phyloP scores from a whole-genome alignment of 179 eudicot species.

The Spinacia oleracea region DNA sequence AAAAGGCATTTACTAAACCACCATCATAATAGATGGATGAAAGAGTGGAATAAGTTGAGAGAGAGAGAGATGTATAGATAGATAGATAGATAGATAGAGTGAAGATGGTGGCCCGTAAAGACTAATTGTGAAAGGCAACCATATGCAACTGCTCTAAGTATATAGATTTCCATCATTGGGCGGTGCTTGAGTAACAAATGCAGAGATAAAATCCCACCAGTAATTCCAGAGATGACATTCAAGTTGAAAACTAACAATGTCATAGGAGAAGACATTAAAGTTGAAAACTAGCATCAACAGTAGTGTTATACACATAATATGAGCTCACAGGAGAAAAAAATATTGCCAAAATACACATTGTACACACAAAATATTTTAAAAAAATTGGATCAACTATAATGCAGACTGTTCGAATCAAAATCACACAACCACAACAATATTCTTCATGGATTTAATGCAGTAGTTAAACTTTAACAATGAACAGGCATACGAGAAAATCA shows the following conservation, averaged over 20 bases:
- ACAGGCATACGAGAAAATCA: not conserved
- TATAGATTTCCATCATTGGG: conserved; percentile 39
- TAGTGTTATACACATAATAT: too few relatives aligned
- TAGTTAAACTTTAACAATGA: too few relatives aligned
- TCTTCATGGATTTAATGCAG: not conserved
- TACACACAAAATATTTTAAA: too few relatives aligned
- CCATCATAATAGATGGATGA: conserved; percentile 3
- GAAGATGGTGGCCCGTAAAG: conserved; percentile 24
- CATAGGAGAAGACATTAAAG: not conserved
- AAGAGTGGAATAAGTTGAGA: not conserved
- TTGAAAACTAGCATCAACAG: not conserved
- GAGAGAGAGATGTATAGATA: not conserved
- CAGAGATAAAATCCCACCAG: not conserved
- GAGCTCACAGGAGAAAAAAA: not conserved
- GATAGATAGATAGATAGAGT: not conserved
- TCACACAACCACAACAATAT: not conserved
- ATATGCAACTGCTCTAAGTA: conserved; percentile 37
- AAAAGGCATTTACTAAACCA: conserved; percentile 35
- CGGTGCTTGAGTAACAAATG: not conserved
- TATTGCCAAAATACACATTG: not conserved
- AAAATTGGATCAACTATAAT: too few relatives aligned
- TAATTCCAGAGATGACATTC: not conserved
- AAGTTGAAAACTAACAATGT: not conserved
- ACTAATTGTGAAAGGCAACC: conserved; percentile 17
- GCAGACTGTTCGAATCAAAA: not conserved